Conservation (phyloP, 176 grass and related monocot genomes). For the Guadua angustifolia region DNA sequence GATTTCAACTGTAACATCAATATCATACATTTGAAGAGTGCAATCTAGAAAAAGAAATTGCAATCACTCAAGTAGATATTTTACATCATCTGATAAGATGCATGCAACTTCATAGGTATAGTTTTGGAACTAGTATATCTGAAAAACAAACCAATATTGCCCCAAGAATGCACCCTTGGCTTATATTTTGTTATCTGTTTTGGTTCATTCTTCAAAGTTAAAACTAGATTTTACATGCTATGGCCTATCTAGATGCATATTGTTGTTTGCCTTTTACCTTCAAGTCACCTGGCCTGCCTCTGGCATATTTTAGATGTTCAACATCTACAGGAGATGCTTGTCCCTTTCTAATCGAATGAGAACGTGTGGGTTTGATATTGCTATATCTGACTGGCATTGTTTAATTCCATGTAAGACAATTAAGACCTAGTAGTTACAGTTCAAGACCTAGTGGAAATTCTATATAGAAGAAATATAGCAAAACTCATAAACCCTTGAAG, state of each 20-base stretch:
- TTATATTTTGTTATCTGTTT: background rate
- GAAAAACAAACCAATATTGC: conserved; percentile 1
- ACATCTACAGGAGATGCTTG: background rate
- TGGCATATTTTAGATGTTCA: background rate
- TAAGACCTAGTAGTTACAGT: background rate
- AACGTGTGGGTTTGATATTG: conserved; percentile 11
- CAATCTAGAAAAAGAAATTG: conserved; percentile 8
- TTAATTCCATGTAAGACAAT: background rate
- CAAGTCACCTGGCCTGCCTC: background rate
- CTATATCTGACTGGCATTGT: background rate
- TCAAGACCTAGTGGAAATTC: conserved; percentile 3
- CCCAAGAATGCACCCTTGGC: background rate
- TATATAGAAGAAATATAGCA: conserved; percentile 10
- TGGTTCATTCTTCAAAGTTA: conserved; percentile 2
- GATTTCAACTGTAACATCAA: background rate
- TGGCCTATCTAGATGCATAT: conserved; percentile 7
- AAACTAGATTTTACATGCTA: background rate
- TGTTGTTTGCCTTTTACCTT: background rate
- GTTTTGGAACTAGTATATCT: conserved; percentile 20
- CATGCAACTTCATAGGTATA: conserved; percentile 4
- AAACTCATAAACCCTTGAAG: background rate
- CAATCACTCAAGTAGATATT: background rate
- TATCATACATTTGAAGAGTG: background rate
- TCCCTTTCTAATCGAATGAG: conserved; percentile 10
- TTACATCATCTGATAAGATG: conserved; percentile 5